These are phyloP conservation scores for Stentor coeruleus DNA, from an alignment of 73 alveolate genomes.

Conservation along the genomic window DNA sequence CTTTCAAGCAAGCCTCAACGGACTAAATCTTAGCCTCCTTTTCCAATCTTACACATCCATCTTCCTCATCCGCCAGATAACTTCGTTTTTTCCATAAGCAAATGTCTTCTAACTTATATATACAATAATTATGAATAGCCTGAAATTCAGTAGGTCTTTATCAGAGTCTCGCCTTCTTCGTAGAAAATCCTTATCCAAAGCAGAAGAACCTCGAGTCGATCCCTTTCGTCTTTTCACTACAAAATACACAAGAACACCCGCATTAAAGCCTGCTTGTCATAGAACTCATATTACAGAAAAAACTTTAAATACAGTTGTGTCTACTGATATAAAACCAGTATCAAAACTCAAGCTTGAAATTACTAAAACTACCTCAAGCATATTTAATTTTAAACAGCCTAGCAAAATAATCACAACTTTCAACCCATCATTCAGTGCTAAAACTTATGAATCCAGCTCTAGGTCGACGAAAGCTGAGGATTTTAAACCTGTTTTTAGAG, in stretches of 20 bases:
- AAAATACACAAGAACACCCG: neutral
- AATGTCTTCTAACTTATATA: too few species aligned
- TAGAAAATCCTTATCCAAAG: neutral
- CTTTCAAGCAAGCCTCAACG: too few species aligned
- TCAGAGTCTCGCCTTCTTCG: neutral
- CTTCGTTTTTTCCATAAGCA: too few species aligned
- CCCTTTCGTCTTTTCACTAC: neutral
- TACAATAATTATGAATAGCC: too few species aligned
- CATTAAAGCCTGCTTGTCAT: neutral
- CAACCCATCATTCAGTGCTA: constrained; percentile 6
- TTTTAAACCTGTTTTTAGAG: neutral
- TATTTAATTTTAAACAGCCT: neutral
- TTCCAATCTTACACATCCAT: too few species aligned
- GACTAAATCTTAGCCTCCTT: too few species aligned
- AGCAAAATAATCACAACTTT: neutral
- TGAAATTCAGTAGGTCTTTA: neutral
- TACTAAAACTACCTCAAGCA: neutral
- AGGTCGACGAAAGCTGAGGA: neutral
- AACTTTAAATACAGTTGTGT: neutral
- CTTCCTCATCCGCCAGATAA: too few species aligned
- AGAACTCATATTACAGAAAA: neutral
- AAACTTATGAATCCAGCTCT: neutral
- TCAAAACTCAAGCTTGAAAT: too few species aligned
- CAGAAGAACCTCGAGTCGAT: neutral
- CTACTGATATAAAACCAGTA: neutral